These are phyloP conservation scores for Trichophyton mentagrophytes DNA, from an alignment of 2,329 filamentous ascomycete genomes.

Conservation along the genomic window DNA sequence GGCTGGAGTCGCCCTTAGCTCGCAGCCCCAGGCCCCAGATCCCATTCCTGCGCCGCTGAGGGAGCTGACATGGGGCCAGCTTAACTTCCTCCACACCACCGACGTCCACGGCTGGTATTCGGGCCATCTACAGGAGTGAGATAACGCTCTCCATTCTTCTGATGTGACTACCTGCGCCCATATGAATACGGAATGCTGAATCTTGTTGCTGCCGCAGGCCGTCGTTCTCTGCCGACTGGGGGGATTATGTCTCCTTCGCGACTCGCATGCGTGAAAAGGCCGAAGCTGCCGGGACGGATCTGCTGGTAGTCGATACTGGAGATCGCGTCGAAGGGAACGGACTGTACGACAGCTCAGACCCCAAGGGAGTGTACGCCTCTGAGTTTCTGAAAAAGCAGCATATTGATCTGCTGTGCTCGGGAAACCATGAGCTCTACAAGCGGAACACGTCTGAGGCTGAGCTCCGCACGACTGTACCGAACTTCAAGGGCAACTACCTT, in stretches of 20 bases:
- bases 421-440: conserved; percentile 93
- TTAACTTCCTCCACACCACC: conserved; percentile 96
- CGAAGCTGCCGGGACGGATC: conserved; percentile 64
- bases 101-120: conserved; percentile 94
- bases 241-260: conserved; percentile 91
- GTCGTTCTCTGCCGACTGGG: conserved; percentile 68
- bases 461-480: conserved; percentile 65
- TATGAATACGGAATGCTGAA: background rate
- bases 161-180: background rate
- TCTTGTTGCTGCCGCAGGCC: background rate
- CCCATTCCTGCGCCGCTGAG: conserved; percentile 72
- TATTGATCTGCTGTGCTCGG: conserved; percentile 72
- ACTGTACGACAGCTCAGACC: conserved; percentile 76
- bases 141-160: conserved; percentile 4
- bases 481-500: conserved; percentile 68
- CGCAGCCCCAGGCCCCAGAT: conserved; percentile 68
- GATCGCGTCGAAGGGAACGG: conserved; percentile 91
- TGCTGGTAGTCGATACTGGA: conserved; percentile 90
- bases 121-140: conserved; percentile 80
- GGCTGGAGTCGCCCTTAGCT: conserved; percentile 26
- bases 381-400: conserved; percentile 73
- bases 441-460: conserved; percentile 64
- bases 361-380: conserved; percentile 79
- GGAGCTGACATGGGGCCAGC: conserved; percentile 76
- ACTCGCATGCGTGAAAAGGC: conserved; percentile 67